Conservation (phyloP, 306 rosid species). For the Comarum palustre region DNA sequence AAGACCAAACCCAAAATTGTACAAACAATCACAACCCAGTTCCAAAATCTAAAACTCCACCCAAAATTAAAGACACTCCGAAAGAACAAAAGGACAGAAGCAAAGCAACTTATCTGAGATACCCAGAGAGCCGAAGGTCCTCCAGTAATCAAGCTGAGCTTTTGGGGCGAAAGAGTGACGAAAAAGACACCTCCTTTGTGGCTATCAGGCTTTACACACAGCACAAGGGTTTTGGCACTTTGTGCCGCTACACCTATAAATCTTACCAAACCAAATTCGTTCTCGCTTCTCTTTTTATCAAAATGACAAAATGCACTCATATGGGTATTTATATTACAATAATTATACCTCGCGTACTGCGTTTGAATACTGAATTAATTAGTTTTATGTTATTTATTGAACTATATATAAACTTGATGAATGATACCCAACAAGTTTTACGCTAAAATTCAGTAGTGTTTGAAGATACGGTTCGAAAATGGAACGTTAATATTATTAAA, state of each 20-base stretch:
- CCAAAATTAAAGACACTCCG: constrained; percentile 16
- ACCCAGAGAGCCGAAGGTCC: constrained; percentile 30
- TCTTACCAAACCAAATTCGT: background rate
- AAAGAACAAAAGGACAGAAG: constrained; percentile 20
- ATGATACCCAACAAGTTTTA: no score
- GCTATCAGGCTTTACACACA: constrained; percentile 3
- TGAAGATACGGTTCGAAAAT: no score
- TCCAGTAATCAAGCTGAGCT: constrained; percentile 30
- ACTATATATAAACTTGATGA: no score
- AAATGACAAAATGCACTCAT: no score
- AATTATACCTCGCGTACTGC: no score
- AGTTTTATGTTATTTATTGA: no score
- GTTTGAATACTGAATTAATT: no score
- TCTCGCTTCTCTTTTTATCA: no score
- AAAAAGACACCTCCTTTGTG: constrained; percentile 21
- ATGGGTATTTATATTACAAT: no score
- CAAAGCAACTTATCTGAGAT: constrained; percentile 39
- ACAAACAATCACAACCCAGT: constrained; percentile 15
- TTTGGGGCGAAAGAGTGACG: constrained; percentile 25
- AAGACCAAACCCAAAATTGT: background rate
- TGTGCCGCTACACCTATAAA: no score
- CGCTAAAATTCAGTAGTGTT: no score
- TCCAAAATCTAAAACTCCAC: constrained; percentile 1
- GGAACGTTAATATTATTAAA: no score
- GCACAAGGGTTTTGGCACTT: background rate